Conservation (phyloP, 345 rosid species). For the Psidium friedrichsthalianum region DNA sequence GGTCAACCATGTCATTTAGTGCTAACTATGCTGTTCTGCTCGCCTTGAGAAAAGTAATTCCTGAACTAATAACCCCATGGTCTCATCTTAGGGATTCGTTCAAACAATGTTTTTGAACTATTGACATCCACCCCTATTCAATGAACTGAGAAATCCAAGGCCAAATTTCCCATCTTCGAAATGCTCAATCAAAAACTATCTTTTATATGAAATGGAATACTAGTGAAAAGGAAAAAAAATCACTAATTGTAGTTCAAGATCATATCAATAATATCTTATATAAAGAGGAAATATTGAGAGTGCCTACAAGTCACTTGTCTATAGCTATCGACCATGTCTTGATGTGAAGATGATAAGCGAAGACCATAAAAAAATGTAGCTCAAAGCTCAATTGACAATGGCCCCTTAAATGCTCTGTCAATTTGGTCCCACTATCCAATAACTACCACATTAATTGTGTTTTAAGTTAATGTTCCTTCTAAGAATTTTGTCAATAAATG, state of each 20-base stretch:
- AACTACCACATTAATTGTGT: neutral
- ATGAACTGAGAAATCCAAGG: neutral
- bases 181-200: neutral
- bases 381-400: neutral
- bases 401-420: neutral
- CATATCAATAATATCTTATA: no score
- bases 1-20: neutral
- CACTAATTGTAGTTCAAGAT: neutral
- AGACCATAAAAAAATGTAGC: neutral
- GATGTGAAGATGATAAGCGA: neutral
- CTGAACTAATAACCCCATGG: neutral
- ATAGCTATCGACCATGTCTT: neutral
- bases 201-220: neutral
- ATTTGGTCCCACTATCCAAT: neutral
- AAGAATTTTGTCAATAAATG: neutral
- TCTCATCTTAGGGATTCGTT: neutral
- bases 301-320: neutral
- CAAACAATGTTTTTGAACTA: neutral
- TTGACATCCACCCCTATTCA: neutral
- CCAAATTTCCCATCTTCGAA: neutral
- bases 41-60: neutral
- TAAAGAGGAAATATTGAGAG: neutral
- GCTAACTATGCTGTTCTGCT: neutral
- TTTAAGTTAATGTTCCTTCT: neutral
- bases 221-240: neutral